Percentiles rank a stretch among this genome's conserved stretches.
These are phyloP conservation scores for Pseudogymnoascus destructans DNA, from an alignment of 2,329 filamentous ascomycete species.

Conservation along the genomic window DNA sequence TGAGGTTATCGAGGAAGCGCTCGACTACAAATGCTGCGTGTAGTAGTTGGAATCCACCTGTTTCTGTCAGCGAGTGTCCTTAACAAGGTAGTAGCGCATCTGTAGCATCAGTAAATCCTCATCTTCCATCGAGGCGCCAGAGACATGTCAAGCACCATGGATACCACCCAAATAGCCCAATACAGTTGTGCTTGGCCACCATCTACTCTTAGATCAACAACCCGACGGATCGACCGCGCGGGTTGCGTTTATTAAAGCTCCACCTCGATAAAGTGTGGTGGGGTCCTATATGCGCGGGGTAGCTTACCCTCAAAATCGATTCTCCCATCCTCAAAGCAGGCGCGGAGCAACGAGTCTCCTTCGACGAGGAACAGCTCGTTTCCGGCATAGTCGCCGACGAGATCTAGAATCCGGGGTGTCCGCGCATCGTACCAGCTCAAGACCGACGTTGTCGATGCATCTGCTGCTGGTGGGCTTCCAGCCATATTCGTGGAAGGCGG, in stretches of 20 bases:
- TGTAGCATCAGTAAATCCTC: slow-evolving; percentile 8
- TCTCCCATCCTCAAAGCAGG: slow-evolving; percentile 47
- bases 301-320: slow-evolving; percentile 47
- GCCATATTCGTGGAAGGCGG: slow-evolving; percentile 6
- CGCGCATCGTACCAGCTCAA: slow-evolving; percentile 31
- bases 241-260: not conserved
- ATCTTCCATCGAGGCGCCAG: not conserved
- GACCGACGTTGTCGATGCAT: slow-evolving; percentile 13
- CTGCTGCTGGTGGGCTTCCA: slow-evolving; percentile 1
- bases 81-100: not conserved
- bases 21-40: slow-evolving; percentile 60
- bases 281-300: not conserved
- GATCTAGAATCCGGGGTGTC: slow-evolving; percentile 39
- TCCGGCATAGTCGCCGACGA: slow-evolving; percentile 65
- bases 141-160: not conserved
- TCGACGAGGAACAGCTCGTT: slow-evolving; percentile 61
- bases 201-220: not conserved
- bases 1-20: slow-evolving; percentile 46
- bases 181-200: not conserved
- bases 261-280: not conserved
- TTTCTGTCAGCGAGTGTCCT: not conserved
- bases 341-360: slow-evolving; percentile 55
- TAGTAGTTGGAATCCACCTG: slow-evolving; percentile 54
- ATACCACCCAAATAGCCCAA: not conserved
- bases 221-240: not conserved